Base-by-base conservation (phyloP, 2,329 filamentous ascomycete species). In the Sporothrix schenckii region DNA sequence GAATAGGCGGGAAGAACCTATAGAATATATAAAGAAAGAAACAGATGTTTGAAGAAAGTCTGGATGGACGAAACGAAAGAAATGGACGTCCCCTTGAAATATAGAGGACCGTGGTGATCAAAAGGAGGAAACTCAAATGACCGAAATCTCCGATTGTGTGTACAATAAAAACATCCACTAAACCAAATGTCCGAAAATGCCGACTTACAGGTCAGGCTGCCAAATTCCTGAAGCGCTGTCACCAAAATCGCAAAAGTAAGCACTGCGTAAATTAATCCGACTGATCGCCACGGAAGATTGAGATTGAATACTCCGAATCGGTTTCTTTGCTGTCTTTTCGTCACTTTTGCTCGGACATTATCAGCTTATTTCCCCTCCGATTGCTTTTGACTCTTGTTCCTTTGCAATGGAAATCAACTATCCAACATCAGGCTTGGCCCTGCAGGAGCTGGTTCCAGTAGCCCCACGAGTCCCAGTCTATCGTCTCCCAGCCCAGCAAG, bases 391-490 rank as follows among this genome's bases (percentile, higher is more conserved):
- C 13, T 27, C 13, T 19, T n/a, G 5, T 61, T 21, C 34, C 19
- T 3, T 10, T 14, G 10, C 10, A 44, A 44, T 5, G 7, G 34
- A 9, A 34, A 0, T 9, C 34, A 7, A 9, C 34, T 34, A 34
- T 34, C 4, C 34, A 34, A 13, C 24, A 9, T 52, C 16, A 52
- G 1, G 47, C 9, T 13, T 66, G 63, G 2, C 63, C 47, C n/a
- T 71, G 70, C 7, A 71, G 16, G 58, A 73, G 58, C 27, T 49
- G 58, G 34, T 73, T 71, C 72, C 72, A 73, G 39, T 72, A 71
- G 34, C 68, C 70, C 72, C 72, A 73, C 13, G 72, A 73, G 24
- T 71, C 71, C 71, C 71, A 73, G 44, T 72, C 69, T 2, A 53
- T 69, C 21, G 71, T 66, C 27, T 69, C 66, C 71, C 71, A 72